Evolutionary conservation across 495 filamentous ascomycete species (phyloP), one percentile per base, ranked within the genome.

Genomic region (Sordaria brevicollis): DNA sequence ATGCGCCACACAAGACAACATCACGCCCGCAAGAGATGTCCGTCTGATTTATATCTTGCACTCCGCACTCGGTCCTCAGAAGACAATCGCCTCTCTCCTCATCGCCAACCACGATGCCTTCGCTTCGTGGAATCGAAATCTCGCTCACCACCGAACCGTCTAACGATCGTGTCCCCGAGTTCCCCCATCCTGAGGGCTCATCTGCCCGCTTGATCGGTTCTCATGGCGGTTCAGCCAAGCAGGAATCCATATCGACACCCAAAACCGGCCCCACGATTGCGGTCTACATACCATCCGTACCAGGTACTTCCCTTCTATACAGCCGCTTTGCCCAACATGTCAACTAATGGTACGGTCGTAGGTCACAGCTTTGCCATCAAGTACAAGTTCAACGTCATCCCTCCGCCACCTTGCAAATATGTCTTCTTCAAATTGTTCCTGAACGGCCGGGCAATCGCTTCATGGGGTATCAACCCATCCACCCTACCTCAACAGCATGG

Each of bases 361-460:
- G 84, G 80, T 15, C 74, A 76, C n/a, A 78, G 79, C 5, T 87
- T 87, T 72, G 76, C 77, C 39, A 73, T 87, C 31, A 79, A 77
- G 19, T 87, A 83, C 70, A 67, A 69, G 15, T 68, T 86, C 71
- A 77, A 71, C 29, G 66, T 73, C 15, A 17, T 67, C 5, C 73
- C 78, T 4, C 70, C 76, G 0, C 49, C 72, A 1, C 78, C 79
- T 25, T 79, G 76, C 62, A 74, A 70, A 69, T 83, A 76, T 68
- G 71, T 84, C 34, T 82, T 82, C 77, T 86, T 86, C 75, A 85
- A 83, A 70, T 76, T 87, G 67, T 81, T 77, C 73, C 82, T 87
- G 66, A 86, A 87, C 71, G 82, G 79, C 19, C 77, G 80, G 10
- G 76, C 80, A 39, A 78, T 83, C 31, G 74, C 81, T 2, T 78